A percentile compares a stretch with the other conserved stretches of the same genome.
Conservation (phyloP, 192 early-diverging fungal genomes). For the Coemansia sp. region DNA sequence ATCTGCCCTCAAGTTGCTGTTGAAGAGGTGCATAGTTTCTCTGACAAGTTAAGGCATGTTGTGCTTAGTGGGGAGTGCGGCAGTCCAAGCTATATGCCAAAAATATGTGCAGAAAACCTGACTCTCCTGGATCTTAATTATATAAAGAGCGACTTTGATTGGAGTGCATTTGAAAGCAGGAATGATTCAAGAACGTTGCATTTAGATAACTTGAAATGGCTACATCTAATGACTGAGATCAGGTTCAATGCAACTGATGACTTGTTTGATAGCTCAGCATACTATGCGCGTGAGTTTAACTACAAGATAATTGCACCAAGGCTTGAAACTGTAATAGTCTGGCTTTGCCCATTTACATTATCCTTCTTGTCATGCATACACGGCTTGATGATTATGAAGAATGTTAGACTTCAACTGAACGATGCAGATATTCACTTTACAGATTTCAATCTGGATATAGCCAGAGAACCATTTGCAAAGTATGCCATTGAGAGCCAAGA, state of each 20-base stretch:
- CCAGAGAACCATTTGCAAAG: background rate
- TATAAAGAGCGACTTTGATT: background rate
- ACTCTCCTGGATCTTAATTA: background rate
- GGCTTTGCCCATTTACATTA: background rate
- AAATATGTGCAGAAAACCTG: background rate
- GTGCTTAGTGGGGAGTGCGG: background rate
- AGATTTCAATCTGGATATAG: background rate
- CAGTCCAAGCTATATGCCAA: background rate
- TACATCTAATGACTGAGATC: background rate
- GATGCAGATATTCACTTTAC: background rate
- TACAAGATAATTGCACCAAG: conserved; percentile 4
- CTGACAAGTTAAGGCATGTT: background rate
- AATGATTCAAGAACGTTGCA: background rate
- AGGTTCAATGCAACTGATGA: background rate
- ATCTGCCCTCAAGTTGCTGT: background rate
- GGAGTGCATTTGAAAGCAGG: background rate
- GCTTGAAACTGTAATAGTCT: background rate
- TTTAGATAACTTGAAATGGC: background rate
- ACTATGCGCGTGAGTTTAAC: background rate
- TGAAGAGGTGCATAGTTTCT: background rate
- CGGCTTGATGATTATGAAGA: background rate
- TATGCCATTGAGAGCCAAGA: background rate
- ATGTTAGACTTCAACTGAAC: background rate
- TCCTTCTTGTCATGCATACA: background rate
- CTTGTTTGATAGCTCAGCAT: background rate